These are phyloP conservation scores for Penicillium decumbens DNA, from an alignment of 2,329 filamentous ascomycete species.

Conservation along the genomic window DNA sequence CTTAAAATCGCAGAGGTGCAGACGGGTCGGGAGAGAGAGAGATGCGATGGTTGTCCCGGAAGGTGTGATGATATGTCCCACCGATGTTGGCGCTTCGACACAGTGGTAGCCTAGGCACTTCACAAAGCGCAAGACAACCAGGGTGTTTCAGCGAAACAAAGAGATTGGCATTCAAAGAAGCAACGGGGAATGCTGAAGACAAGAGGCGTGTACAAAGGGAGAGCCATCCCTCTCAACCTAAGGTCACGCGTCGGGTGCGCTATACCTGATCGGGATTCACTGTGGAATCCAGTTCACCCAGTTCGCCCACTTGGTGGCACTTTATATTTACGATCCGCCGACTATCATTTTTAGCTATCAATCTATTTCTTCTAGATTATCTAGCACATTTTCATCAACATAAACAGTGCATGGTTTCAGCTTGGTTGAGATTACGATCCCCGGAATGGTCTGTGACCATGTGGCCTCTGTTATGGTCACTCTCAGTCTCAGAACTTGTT, in stretches of 20 bases:
- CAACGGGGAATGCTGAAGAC: conserved; percentile 1
- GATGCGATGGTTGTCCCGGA: conserved; percentile 7
- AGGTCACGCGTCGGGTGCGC: conserved; percentile 38
- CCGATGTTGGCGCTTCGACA: conserved; percentile 10
- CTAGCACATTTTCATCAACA: no score
- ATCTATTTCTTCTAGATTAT: neutral
- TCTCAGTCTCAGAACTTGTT: neutral
- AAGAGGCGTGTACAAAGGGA: conserved; percentile 14
- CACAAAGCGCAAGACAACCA: neutral
- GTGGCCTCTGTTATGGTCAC: neutral
- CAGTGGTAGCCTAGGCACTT: conserved; percentile 3
- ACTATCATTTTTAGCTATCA: neutral
- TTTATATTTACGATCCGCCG: neutral
- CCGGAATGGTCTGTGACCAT: neutral
- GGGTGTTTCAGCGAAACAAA: conserved; percentile 7
- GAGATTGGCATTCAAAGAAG: conserved; percentile 11
- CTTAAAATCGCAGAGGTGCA: neutral
- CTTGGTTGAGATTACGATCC: neutral
- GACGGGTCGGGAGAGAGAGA: neutral
- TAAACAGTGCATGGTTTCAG: neutral
- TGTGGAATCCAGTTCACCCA: neutral
- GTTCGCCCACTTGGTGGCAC: neutral
- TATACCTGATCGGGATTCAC: conserved; percentile 27
- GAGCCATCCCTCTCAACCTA: conserved; percentile 26
- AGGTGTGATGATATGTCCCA: conserved; percentile 6